Evolutionary conservation across 371 early-diverging fungal species (phyloP).

Genomic region (Syncephalastrum racemosum): DNA sequence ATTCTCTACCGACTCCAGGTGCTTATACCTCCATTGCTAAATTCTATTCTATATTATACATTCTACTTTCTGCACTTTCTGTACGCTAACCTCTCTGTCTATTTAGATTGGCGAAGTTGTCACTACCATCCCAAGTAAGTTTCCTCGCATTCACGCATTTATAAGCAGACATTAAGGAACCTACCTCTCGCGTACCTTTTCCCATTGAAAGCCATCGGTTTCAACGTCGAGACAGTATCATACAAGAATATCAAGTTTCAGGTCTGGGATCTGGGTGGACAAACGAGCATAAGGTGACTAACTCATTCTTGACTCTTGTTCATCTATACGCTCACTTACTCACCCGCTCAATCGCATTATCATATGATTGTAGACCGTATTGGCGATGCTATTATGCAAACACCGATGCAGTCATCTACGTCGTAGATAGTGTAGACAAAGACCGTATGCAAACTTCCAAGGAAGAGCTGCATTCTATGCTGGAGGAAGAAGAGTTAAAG

Average conservation of each 20-base stretch:
- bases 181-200: conserved; percentile 4
- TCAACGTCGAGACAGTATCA: conserved; percentile 97
- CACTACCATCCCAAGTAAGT: conserved; percentile 98
- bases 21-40: background rate
- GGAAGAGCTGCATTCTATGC: conserved; percentile 85
- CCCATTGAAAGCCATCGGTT: conserved; percentile 62
- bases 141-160: conserved; percentile 18
- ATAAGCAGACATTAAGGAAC: background rate
- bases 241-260: conserved; percentile 97
- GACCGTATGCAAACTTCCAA: conserved; percentile 89
- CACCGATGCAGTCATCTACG: conserved; percentile 93
- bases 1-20: conserved; percentile 70
- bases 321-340: background rate
- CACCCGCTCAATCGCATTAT: background rate
- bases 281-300: conserved; percentile 86
- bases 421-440: conserved; percentile 93
- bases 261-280: conserved; percentile 98
- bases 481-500: conserved; percentile 87
- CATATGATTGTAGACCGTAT: conserved; percentile 25
- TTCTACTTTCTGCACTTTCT: no score
- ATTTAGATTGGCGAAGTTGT: conserved; percentile 96
- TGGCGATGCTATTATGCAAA: conserved; percentile 77
- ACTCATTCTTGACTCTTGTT: background rate
- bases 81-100: conserved; percentile 13
- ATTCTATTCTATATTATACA: background rate